A percentile compares a stretch with the other conserved stretches of the same genome.
Evolutionary conservation across 2,329 filamentous ascomycete species (phyloP).

Genomic region (Rachicladosporium sp.): DNA sequence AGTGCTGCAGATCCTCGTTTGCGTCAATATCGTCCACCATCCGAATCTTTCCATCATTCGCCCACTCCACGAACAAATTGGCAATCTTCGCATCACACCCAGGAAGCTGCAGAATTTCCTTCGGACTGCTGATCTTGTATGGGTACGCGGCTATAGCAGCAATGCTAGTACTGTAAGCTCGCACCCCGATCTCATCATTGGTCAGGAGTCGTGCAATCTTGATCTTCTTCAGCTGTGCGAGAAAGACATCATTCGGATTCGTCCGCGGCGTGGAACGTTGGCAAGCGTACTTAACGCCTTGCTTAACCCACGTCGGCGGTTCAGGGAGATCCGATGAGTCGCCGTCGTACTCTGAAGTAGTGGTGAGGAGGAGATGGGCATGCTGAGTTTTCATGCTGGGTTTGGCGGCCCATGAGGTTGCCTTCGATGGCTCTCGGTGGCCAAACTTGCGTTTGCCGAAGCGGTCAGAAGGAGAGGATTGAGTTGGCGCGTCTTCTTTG

Average conservation of each 20-base stretch:
- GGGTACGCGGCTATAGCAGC: constrained; percentile 76
- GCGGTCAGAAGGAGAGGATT: constrained; percentile 8
- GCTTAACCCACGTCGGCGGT: constrained; percentile 56
- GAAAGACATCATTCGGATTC: constrained; percentile 63
- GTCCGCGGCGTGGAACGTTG: constrained; percentile 60
- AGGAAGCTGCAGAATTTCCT: constrained; percentile 46
- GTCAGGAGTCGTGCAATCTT: constrained; percentile 57
- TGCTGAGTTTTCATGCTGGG: constrained; percentile 16
- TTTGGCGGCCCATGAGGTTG: constrained; percentile 18
- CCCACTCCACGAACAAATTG: constrained; percentile 65
- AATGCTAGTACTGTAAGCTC: constrained; percentile 80
- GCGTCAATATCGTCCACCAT: constrained; percentile 53
- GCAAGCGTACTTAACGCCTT: constrained; percentile 62
- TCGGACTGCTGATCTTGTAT: constrained; percentile 34
- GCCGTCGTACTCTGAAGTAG: constrained; percentile 67
- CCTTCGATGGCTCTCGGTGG: constrained; percentile 8
- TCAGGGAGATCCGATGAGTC: constrained; percentile 43
- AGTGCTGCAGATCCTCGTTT: constrained; percentile 50
- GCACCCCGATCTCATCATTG: constrained; percentile 64
- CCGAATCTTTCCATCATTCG: constrained; percentile 41
- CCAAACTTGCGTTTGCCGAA: constrained; percentile 17
- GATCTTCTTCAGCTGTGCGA: constrained; percentile 62
- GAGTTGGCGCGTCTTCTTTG: constrained; percentile 26
- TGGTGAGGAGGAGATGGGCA: constrained; percentile 49
- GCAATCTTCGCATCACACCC: constrained; percentile 74